Conservation (phyloP, 1,284 basidiomycete genomes). For the Apiotrichum sp. region DNA sequence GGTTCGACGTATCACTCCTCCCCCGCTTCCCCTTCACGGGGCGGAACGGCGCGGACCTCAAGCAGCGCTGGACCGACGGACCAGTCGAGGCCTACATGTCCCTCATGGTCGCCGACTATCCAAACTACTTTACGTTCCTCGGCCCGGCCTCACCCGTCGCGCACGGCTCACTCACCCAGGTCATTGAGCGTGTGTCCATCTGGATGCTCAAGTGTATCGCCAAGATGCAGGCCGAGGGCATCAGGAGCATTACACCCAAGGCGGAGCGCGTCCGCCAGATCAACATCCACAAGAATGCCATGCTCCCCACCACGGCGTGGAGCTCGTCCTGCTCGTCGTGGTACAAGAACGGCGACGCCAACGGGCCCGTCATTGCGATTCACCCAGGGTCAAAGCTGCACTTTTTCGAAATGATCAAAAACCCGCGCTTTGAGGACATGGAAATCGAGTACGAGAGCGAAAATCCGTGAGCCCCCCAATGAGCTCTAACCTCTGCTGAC, state of each 20-base stretch:
- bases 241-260: conserved; percentile 25
- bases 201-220: conserved; percentile 15
- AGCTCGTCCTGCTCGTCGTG: conserved; percentile 23
- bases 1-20: conserved; percentile 31
- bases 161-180: conserved; percentile 26
- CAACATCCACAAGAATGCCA: conserved; percentile 30
- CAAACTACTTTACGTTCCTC: conserved; percentile 30
- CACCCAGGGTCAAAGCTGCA: conserved; percentile 21
- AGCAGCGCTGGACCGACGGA: conserved; percentile 29
- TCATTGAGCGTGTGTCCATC: conserved; percentile 20
- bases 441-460: conserved; percentile 23
- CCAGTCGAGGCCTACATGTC: conserved; percentile 30
- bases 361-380: conserved; percentile 18
- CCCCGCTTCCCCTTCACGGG: conserved; percentile 32
- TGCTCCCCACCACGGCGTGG: conserved; percentile 28
- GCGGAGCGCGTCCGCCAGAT: conserved; percentile 29
- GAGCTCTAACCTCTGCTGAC: not conserved
- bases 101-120: conserved; percentile 30
- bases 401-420: conserved; percentile 26
- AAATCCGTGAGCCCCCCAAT: conserved; percentile 9
- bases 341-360: conserved; percentile 23
- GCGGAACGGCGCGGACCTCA: conserved; percentile 25
- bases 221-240: conserved; percentile 26
- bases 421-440: conserved; percentile 38
- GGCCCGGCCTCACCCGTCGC: conserved; percentile 28